Percentiles rank a stretch among this genome's conserved stretches.
Conservation (phyloP, 1,139 yeast species). For the Debaryomycetaceae sp. region DNA sequence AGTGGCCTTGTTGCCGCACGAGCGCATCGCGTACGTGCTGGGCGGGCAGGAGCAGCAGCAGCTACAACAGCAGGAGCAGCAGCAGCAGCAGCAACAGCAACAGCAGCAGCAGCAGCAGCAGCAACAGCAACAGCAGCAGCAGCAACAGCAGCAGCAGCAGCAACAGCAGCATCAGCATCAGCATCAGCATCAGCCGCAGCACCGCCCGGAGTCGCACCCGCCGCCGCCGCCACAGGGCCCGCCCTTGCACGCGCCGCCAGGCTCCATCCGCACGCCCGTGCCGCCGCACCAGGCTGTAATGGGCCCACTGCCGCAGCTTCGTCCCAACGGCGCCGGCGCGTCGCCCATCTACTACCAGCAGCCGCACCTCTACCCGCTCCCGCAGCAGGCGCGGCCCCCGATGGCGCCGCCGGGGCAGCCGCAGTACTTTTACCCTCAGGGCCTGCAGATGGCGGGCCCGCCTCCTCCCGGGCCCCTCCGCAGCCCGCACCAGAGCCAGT, state of each 20-base stretch:
- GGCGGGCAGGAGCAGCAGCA: conserved; percentile 14
- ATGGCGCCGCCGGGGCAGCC: conserved; percentile 6
- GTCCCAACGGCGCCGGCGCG: conserved; percentile 5
- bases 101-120: conserved; percentile 7
- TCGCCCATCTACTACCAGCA: conserved; percentile 7
- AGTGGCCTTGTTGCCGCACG: conserved; percentile 40
- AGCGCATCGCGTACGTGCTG: conserved; percentile 36
- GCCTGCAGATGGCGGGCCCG: conserved; percentile 6
- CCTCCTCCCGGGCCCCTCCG: conserved; percentile 13
- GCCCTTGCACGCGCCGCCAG: conserved; percentile 4
- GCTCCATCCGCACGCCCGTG: conserved; percentile 9
- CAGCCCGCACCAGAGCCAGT: conserved; percentile 12
- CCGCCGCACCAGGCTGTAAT: conserved; percentile 6
- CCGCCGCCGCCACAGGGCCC: conserved; percentile 8
- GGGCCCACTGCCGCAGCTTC: conserved; percentile 7
- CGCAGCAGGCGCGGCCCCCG: conserved; percentile 2
- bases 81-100: conserved; percentile 5
- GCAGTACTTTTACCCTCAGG: conserved; percentile 7
- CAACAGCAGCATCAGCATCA: conserved; percentile 8
- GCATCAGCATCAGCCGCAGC: conserved; percentile 4
- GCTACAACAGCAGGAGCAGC: conserved; percentile 3
- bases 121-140: conserved; percentile 7
- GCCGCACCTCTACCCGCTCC: conserved; percentile 6
- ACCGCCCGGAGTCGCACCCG: conserved; percentile 5
- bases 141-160: conserved; percentile 7